These are phyloP conservation scores for Aspergillus felis DNA, from an alignment of 2,329 filamentous ascomycete genomes.

Conservation along the genomic window DNA sequence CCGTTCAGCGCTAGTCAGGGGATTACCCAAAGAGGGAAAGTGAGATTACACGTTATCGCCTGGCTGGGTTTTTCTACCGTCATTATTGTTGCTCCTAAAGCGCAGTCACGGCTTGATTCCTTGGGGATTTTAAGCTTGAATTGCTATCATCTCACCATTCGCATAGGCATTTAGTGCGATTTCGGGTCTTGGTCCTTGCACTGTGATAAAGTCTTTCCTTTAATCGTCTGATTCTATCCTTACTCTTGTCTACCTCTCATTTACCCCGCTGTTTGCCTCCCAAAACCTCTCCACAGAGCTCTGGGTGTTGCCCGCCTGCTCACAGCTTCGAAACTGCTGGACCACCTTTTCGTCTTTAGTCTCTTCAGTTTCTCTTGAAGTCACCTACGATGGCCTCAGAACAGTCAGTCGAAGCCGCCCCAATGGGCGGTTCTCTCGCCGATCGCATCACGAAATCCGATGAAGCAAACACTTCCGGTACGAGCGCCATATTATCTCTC, in stretches of 20 bases:
- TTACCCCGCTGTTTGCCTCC: not conserved
- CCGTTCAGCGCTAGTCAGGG: conserved; percentile 3
- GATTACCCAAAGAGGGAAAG: conserved; percentile 12
- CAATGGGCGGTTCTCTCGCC: conserved; percentile 40
- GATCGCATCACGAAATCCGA: conserved; percentile 47
- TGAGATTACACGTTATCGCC: conserved; percentile 3
- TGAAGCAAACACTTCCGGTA: conserved; percentile 28
- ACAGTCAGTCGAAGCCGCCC: conserved; percentile 20
- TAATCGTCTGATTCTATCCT: not conserved
- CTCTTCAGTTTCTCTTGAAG: conserved; percentile 1
- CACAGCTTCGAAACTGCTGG: not conserved
- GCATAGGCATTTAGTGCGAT: not conserved
- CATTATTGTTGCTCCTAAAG: conserved; percentile 1
- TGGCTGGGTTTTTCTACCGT: conserved; percentile 17
- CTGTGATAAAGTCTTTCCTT: not conserved
- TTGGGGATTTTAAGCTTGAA: not conserved
- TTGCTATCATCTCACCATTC: not conserved
- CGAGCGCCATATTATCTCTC: conserved; percentile 13
- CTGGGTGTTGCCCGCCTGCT: not conserved
- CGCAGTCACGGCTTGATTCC: not conserved
- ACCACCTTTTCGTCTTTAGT: not conserved
- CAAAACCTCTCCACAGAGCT: not conserved
- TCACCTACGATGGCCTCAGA: conserved; percentile 36
- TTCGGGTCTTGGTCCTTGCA: not conserved
- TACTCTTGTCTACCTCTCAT: not conserved